Conservation (phyloP, 1,139 yeast genomes). For the Yamadazyma spencermartinsiae region DNA sequence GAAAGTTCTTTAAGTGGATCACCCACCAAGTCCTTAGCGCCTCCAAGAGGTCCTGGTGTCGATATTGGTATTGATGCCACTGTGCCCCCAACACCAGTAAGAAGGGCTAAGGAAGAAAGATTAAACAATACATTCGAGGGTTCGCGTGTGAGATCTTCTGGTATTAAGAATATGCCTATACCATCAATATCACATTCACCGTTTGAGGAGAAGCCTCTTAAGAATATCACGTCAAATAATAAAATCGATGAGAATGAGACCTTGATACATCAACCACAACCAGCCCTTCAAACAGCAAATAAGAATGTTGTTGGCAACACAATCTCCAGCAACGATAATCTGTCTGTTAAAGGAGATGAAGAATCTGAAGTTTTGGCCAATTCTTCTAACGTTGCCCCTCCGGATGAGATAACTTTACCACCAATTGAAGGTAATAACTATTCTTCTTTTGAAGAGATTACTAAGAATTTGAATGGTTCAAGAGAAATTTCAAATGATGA, state of each 20-base stretch:
- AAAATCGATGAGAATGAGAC: slow-evolving; percentile 8
- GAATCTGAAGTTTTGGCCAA: slow-evolving; percentile 32
- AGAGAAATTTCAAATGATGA: slow-evolving; percentile 5
- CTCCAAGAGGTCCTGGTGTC: slow-evolving; percentile 8
- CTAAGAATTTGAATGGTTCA: slow-evolving; percentile 23
- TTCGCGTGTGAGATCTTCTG: not conserved
- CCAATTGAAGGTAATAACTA: slow-evolving; percentile 31
- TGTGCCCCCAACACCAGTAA: slow-evolving; percentile 19
- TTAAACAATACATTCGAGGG: slow-evolving; percentile 3
- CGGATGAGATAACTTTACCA: slow-evolving; percentile 41
- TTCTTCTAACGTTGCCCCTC: slow-evolving; percentile 45
- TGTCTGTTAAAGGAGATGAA: slow-evolving; percentile 3
- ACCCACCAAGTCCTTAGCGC: slow-evolving; percentile 10
- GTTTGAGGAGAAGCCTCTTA: not conserved
- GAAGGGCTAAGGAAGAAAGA: slow-evolving; percentile 13
- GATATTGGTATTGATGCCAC: slow-evolving; percentile 23
- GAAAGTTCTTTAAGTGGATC: slow-evolving; percentile 14
- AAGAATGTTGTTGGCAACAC: no score
- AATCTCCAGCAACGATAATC: not conserved
- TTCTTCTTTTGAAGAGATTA: slow-evolving; percentile 41
- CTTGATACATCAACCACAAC: slow-evolving; percentile 2
- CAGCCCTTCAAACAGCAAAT: not conserved
- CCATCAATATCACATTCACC: not conserved
- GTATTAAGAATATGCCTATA: not conserved
- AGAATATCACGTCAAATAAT: no score